Evolutionary conservation across 352 stramenopile species (phyloP).

Genomic region (Thraustochytrium aureum): DNA sequence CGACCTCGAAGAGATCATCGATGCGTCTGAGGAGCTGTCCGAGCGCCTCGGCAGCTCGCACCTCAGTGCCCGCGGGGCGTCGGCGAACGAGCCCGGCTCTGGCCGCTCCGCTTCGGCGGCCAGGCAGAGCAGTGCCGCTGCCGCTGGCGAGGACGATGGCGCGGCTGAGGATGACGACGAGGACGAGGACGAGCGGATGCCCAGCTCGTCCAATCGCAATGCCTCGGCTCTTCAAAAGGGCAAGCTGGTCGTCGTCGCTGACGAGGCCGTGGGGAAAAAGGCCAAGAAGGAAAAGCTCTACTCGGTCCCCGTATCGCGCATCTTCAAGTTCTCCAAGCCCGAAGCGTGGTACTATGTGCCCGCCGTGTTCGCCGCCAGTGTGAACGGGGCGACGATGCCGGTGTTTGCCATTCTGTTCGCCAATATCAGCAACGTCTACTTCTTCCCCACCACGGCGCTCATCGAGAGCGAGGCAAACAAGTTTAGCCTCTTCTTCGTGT

Average conservation of each 20-base stretch:
- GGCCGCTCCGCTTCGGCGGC: no score
- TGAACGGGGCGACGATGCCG: constrained; percentile 51
- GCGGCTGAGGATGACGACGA: background rate
- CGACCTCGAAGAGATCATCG: constrained; percentile 1
- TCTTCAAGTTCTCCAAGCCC: constrained; percentile 24
- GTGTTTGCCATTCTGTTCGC: constrained; percentile 49
- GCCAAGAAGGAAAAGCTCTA: constrained; percentile 53
- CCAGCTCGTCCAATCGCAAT: background rate
- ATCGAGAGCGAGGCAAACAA: constrained; percentile 5
- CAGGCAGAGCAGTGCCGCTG: no score
- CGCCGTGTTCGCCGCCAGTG: background rate
- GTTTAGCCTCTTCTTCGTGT: constrained; percentile 30
- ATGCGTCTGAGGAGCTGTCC: background rate
- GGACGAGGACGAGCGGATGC: background rate
- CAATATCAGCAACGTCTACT: constrained; percentile 52
- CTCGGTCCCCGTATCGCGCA: constrained; percentile 40
- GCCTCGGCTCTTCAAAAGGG: background rate
- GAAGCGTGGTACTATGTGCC: constrained; percentile 20
- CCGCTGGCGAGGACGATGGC: no score
- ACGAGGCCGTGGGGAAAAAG: constrained; percentile 44
- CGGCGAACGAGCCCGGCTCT: background rate
- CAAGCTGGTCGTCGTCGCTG: background rate
- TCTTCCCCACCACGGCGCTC: constrained; percentile 23
- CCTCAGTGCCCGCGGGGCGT: background rate
- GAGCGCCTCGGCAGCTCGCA: constrained; percentile 30